Base-by-base conservation (phyloP, 306 rosid genomes). In the Luffa aegyptiaca region DNA sequence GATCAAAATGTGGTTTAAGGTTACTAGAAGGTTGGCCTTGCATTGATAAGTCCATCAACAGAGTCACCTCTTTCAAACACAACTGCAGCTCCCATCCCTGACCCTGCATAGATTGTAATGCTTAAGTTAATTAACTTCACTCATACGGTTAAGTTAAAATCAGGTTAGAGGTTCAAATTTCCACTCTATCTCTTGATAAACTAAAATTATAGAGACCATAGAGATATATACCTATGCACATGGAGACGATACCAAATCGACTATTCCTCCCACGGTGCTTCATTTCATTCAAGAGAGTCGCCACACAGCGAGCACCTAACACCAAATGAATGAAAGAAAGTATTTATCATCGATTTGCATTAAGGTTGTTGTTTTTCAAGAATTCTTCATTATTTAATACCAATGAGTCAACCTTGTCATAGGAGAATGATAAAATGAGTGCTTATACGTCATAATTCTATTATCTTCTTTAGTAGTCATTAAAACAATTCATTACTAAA, bases 71-170 rank as follows among this genome's bases (percentile, higher is more conserved):
- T 88, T 83, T 94, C 97, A 63, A 94, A 84, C 41, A 92, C 97
- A 48, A 97, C 98, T 46, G 97, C 97, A 82, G 98, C 97, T 31
- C 97, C 97, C 98, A 94, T 92, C 6, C 96, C 97, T 4, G 95
- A 85, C 61, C 98, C 98, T 91, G 91, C 82, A 66, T 39, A 42
- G 31, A 66, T 66, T 66, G 73, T 18, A 39, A 9, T 18, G 6
- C n/a, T 1, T 3, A 66, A 66, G 0, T 39, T 8, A 3, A 18
- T 18, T 66, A 18, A 39, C 51, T 57, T 56, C n/a, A 56, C 62
- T 2, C 31, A n/a, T 57, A 20, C 0, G 3, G 18, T 56, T 8
- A n/a, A 18, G 61, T n/a, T 18, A 56, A 56, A 5, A 56, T 56
- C 61, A 18, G 31, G 31, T 26, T 26, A 26, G 10, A 21, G 7